A percentile compares a stretch with the other conserved stretches of the same genome.
These are phyloP conservation scores for Trichoderma atrobrunneum DNA, from an alignment of 2,329 filamentous ascomycete genomes.

Conservation along the genomic window DNA sequence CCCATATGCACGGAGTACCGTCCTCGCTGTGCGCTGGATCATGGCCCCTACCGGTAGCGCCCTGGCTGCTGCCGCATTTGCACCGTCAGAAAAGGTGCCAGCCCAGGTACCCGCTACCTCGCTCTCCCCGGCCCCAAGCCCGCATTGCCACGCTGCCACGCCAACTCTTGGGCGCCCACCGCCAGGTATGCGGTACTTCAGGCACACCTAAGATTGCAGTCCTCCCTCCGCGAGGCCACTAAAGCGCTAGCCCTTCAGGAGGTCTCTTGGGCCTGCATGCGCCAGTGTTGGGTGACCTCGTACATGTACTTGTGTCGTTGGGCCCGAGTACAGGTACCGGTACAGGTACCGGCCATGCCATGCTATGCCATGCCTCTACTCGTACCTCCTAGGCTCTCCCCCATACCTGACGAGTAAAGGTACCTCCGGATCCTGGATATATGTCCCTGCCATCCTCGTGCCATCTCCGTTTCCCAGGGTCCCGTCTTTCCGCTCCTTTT, in stretches of 20 bases:
- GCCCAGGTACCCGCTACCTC: conserved; percentile 11
- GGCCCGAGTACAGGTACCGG: neutral
- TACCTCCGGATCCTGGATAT: conserved; percentile 12
- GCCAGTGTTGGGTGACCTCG: conserved; percentile 16
- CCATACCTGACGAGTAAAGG: neutral
- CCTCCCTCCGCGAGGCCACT: conserved; percentile 15
- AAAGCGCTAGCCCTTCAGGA: conserved; percentile 19
- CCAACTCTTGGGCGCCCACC: conserved; percentile 11
- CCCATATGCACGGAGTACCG: neutral
- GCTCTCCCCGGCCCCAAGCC: conserved; percentile 4
- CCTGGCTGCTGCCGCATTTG: conserved; percentile 9
- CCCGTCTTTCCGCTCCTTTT: conserved; percentile 19
- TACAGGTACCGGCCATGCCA: neutral
- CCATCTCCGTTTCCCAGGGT: conserved; percentile 21
- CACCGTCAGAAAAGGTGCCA: neutral
- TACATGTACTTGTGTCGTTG: neutral
- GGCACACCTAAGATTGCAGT: conserved; percentile 18
- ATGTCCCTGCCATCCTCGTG: conserved; percentile 23
- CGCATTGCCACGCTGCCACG: conserved; percentile 13
- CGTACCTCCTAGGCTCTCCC: neutral
- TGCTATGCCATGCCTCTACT: neutral
- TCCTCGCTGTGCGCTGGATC: neutral
- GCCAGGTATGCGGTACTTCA: conserved; percentile 15
- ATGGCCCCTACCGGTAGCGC: neutral
- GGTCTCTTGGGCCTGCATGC: conserved; percentile 18